Evolutionary conservation across 139 green algal genomes (phyloP).

Genomic region (Tetraselmis striata): DNA sequence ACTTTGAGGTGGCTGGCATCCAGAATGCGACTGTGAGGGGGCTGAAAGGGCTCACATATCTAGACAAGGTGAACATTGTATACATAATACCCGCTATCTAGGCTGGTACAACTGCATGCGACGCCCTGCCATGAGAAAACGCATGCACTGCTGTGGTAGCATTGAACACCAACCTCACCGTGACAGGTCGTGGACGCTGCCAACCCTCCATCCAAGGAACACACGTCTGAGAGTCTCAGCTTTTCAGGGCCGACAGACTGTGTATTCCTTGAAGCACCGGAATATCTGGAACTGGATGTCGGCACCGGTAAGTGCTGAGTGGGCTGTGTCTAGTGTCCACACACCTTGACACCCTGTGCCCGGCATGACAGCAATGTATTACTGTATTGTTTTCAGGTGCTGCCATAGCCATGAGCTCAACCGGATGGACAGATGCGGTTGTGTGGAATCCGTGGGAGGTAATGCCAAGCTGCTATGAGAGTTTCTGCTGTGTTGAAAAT

Average conservation of each 20-base stretch:
- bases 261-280: conserved; percentile 76
- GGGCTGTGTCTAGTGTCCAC: too few species aligned
- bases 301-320: conserved; percentile 54
- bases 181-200: conserved; percentile 60
- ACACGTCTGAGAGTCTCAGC: conserved; percentile 53
- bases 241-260: conserved; percentile 62
- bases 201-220: conserved; percentile 54
- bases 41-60: conserved; percentile 72
- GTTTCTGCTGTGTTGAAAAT: not conserved
- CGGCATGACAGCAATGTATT: not conserved
- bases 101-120: too few species aligned
- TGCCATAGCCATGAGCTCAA: conserved; percentile 38
- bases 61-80: conserved; percentile 60
- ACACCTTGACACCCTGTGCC: too few species aligned
- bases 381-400: conserved; percentile 31
- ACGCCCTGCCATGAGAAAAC: too few species aligned
- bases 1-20: conserved; percentile 84
- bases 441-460: conserved; percentile 13
- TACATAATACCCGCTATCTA: too few species aligned
- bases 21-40: conserved; percentile 58
- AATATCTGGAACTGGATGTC: conserved; percentile 75
- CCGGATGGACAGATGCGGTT: conserved; percentile 38
- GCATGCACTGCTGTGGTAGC: too few species aligned
- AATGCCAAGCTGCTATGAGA: not conserved
- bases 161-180: too few species aligned